Base-by-base conservation (phyloP, 2,329 filamentous ascomycete species). In the Nannizzia gypsea region DNA sequence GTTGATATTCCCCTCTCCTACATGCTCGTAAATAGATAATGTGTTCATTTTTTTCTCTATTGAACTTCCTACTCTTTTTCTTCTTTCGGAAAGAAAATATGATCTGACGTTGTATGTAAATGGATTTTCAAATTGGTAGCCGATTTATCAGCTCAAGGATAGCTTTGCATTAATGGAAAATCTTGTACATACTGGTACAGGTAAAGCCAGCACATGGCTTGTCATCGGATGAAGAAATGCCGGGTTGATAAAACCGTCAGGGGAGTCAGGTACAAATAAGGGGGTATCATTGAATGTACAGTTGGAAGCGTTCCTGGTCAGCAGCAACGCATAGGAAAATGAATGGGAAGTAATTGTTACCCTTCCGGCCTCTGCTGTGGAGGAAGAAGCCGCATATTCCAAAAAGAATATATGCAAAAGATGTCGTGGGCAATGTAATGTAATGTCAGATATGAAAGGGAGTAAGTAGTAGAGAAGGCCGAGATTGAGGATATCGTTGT, bases 201-300 rank as follows among this genome's bases (percentile, higher is more conserved):
- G 11, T 6, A n/a, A 46, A 54, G 3, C 17, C 48, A 54, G 8
- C 6, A 52, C 42, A 17, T 3, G 20, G 20, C 8, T 46, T 46
- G 42, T n/a, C 42, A 46, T 46, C n/a, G 20, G 15, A 50, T 22
- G 4, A 52, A 28, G 46, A 13, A 52, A 52, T 26, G 46, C 22
- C 13, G 28, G 22, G 9, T 26, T 26, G 24, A 13, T 36, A 36
- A 36, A 36, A 54, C 26, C 26, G 31, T n/a, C 1, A 54, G 48
- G 28, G 28, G 11, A 48, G 13, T 13, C 1, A 26, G 26, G 48
- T 11, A 54, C 48, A 54, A 42, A 54, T 54, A 54, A 54, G 15
- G 24, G 48, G 48, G 48, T 54, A 54, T 54, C 48, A 54, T 34
- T 8, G 9, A n/a, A 54, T 34, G 48, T 54, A 54, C 26, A 54